phyloP scores from a whole-genome alignment of 441 rosid species.

The Adansonia gregorii region DNA sequence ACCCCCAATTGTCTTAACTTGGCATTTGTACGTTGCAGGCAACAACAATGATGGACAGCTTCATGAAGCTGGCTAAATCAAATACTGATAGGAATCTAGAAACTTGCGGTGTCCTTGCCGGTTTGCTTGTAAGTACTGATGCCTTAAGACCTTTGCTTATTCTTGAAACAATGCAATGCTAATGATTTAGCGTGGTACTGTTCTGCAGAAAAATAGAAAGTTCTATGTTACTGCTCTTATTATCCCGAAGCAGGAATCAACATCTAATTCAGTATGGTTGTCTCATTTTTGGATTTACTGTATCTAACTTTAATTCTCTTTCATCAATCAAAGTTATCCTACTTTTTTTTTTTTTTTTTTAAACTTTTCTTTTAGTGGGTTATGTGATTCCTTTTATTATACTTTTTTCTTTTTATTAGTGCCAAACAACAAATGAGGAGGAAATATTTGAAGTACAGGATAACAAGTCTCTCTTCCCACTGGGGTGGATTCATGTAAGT shows the following conservation, averaged over 20 bases:
- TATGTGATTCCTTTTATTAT: conserved; percentile 11
- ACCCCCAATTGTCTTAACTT: conserved; percentile 23
- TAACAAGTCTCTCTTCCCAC: conserved; percentile 87
- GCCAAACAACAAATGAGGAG: conserved; percentile 96
- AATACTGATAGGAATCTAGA: conserved; percentile 88
- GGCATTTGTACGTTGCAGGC: conserved; percentile 57
- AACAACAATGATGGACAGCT: conserved; percentile 85
- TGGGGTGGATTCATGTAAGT: conserved; percentile 99
- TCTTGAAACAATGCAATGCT: conserved; percentile 23
- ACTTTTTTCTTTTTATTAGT: conserved; percentile 44
- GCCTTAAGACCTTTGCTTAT: conserved; percentile 25
- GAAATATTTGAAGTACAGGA: conserved; percentile 98
- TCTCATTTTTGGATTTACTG: conserved; percentile 22
- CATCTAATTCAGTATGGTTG: conserved; percentile 82
- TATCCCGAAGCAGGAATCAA: conserved; percentile 96
- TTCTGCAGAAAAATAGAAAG: conserved; percentile 83
- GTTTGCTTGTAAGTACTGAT: conserved; percentile 76
- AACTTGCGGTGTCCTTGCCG: conserved; percentile 97
- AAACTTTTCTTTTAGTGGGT: conserved; percentile 7
- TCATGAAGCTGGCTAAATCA: conserved; percentile 89
- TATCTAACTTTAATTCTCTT: conserved; percentile 18
- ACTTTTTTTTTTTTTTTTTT: conserved; percentile 3
- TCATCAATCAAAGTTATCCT: not conserved
- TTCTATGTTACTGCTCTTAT: conserved; percentile 87
- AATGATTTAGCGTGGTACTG: conserved; percentile 28